Evolutionary conservation across 129 eudicot genomes (phyloP).

Genomic region (Chrysanthemum makinoi): DNA sequence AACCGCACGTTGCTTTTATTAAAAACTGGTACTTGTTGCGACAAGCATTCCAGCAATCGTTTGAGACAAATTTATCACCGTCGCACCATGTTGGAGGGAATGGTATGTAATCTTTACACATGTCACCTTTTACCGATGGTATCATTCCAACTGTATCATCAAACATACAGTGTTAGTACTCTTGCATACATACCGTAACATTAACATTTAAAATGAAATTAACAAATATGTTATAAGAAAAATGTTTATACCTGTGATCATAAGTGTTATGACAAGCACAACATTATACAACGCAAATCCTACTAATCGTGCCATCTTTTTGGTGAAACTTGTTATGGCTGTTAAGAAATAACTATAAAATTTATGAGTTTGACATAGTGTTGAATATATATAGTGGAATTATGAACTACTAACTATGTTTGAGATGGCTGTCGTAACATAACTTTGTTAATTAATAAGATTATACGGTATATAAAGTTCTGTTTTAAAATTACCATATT

Average conservation of each 20-base stretch:
- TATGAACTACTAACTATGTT: background rate
- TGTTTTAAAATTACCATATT: background rate
- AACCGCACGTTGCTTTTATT: slow-evolving; percentile 9
- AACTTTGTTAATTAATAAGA: background rate
- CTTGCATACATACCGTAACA: background rate
- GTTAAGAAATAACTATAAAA: background rate
- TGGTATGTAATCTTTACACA: background rate
- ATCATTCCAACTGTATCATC: slow-evolving; percentile 12
- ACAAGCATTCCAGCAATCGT: slow-evolving; percentile 22
- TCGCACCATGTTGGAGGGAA: slow-evolving; percentile 11
- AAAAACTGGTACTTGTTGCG: background rate
- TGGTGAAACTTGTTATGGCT: background rate
- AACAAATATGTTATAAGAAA: background rate
- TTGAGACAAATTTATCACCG: background rate
- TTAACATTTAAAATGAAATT: background rate
- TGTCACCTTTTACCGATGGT: background rate
- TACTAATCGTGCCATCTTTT: background rate
- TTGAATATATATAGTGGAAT: background rate
- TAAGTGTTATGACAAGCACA: slow-evolving; percentile 8
- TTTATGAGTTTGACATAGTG: background rate
- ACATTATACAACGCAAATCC: background rate
- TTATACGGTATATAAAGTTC: background rate
- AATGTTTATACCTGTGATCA: slow-evolving; percentile 8
- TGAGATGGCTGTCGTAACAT: too few species aligned
- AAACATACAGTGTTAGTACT: background rate